These are phyloP conservation scores for Pythium sp. DNA, from an alignment of 352 stramenopile genomes.

Conservation along the genomic window DNA sequence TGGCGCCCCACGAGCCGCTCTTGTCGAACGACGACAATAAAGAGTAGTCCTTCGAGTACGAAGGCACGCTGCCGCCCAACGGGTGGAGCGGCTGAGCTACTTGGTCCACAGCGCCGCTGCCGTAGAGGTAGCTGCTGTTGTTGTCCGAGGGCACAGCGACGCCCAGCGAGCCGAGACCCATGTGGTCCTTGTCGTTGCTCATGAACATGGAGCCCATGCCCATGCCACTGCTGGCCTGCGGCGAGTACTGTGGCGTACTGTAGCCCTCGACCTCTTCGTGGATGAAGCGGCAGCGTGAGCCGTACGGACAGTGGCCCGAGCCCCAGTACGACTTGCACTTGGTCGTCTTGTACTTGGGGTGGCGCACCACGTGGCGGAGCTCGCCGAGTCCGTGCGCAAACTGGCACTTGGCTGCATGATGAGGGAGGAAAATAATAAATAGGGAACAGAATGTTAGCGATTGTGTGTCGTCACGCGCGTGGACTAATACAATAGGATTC, in stretches of 20 bases:
- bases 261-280: conserved; percentile 78
- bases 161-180: conserved; percentile 26
- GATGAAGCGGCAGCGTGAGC: conserved; percentile 85
- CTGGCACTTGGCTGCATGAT: conserved; percentile 74
- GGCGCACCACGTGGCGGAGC: conserved; percentile 79
- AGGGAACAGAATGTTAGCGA: neutral
- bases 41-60: conserved; percentile 66
- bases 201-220: conserved; percentile 54
- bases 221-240: conserved; percentile 25
- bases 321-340: conserved; percentile 91
- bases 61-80: conserved; percentile 27
- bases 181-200: conserved; percentile 46
- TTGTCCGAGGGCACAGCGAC: conserved; percentile 29
- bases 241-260: conserved; percentile 50
- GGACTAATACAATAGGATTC: neutral
- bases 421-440: conserved; percentile 1
- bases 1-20: conserved; percentile 37
- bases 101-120: conserved; percentile 19
- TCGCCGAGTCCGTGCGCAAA: conserved; percentile 82
- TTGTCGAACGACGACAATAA: conserved; percentile 64
- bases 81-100: conserved; percentile 26
- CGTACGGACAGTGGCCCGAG: conserved; percentile 87
- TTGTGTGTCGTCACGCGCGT: conserved; percentile 5
- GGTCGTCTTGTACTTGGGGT: conserved; percentile 91
- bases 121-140: conserved; percentile 35